phyloP scores from a whole-genome alignment of 2,329 filamentous ascomycete genomes.

The Zasmidium angulare region DNA sequence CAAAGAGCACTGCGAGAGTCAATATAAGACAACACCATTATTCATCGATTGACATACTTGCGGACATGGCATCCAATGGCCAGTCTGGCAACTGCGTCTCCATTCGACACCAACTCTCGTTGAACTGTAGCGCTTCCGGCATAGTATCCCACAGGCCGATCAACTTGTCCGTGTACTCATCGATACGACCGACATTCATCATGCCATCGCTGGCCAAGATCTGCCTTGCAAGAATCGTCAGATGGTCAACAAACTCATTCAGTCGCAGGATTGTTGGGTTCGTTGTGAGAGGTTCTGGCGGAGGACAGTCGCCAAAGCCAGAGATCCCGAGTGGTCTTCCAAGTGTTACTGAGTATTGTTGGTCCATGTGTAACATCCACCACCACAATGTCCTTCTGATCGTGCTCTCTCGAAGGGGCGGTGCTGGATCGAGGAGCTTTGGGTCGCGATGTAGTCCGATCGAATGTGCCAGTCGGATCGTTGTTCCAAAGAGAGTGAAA shows the following conservation, averaged over 20 bases:
- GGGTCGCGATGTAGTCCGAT: slow-evolving; percentile 53
- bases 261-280: slow-evolving; percentile 46
- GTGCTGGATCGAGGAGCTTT: slow-evolving; percentile 45
- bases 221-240: slow-evolving; percentile 50
- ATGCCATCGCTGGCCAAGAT: slow-evolving; percentile 46
- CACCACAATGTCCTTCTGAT: slow-evolving; percentile 50
- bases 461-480: slow-evolving; percentile 50
- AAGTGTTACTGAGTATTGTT: slow-evolving; percentile 52
- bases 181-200: slow-evolving; percentile 43
- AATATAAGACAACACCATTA: background rate
- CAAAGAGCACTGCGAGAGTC: slow-evolving; percentile 41
- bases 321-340: slow-evolving; percentile 51
- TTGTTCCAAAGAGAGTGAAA: slow-evolving; percentile 51
- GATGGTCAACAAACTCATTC: slow-evolving; percentile 47
- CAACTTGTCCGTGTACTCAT: slow-evolving; percentile 48
- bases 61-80: slow-evolving; percentile 48
- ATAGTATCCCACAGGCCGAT: slow-evolving; percentile 46
- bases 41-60: slow-evolving; percentile 35
- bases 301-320: slow-evolving; percentile 50
- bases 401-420: slow-evolving; percentile 42
- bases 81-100: slow-evolving; percentile 45
- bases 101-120: slow-evolving; percentile 44
- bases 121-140: slow-evolving; percentile 48
- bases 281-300: slow-evolving; percentile 46
- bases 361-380: slow-evolving; percentile 55